Evolutionary conservation across 768 basidiomycete genomes (phyloP).

Genomic region (Cantharellus anzutake): DNA sequence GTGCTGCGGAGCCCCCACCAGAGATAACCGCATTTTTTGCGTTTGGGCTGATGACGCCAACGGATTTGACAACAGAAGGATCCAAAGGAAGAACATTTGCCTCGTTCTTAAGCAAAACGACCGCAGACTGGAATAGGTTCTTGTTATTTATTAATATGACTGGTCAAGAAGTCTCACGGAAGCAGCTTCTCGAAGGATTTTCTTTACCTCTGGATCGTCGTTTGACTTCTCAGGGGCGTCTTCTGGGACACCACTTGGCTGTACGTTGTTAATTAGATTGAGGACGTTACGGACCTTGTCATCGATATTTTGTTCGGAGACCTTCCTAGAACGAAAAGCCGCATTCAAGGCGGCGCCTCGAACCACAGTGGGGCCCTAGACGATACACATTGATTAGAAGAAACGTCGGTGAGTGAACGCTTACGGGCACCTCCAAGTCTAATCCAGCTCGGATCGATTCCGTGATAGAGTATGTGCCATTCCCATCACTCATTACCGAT

Average conservation of each 20-base stretch:
- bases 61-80: slow-evolving; percentile 20
- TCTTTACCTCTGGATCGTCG: slow-evolving; percentile 42
- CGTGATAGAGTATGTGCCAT: slow-evolving; percentile 25
- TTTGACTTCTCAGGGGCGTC: slow-evolving; percentile 47
- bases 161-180: slow-evolving; percentile 28
- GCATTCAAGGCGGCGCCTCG: neutral
- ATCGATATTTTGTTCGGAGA: neutral
- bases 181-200: slow-evolving; percentile 36
- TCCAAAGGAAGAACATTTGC: slow-evolving; percentile 33
- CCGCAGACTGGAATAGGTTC: neutral
- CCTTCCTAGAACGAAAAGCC: neutral
- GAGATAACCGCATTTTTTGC: slow-evolving; percentile 46
- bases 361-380: neutral
- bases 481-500: slow-evolving; percentile 41
- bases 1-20: slow-evolving; percentile 50
- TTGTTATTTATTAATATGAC: slow-evolving; percentile 17
- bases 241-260: slow-evolving; percentile 18
- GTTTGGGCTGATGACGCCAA: slow-evolving; percentile 54
- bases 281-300: neutral
- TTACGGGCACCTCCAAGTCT: slow-evolving; percentile 43
- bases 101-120: slow-evolving; percentile 39
- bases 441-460: slow-evolving; percentile 38
- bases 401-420: neutral
- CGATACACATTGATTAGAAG: neutral
- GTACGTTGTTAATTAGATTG: slow-evolving; percentile 3